Evolutionary conservation across 2,329 filamentous ascomycete species (phyloP), one percentile per base, ranked within the genome.

Genomic region (Raffaelea ambrosiae): DNA sequence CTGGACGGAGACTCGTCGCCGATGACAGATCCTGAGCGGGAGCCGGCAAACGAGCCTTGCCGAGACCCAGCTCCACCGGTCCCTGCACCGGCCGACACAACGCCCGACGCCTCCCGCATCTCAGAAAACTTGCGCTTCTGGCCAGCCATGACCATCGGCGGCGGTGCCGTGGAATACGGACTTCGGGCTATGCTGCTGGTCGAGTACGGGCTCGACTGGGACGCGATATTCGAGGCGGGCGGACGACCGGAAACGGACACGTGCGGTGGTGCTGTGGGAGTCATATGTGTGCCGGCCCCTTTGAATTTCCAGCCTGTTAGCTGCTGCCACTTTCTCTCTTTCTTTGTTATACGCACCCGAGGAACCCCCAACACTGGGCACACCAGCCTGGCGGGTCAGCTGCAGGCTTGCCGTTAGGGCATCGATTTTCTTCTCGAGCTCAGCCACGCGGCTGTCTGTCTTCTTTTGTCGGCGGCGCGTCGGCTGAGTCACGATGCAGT

Each of bases 401-500:
- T 88, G 83, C 54, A 95, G 62, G 33, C 81, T 88, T 7, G 88
- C 86, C 8, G 87, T 95, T 61, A 95, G 63, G 9, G 85, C 86
- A 69, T 95, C 88, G 54, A 95, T 91, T 70, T 94, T 94, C 72
- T 84, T 88, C 71, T 95, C 89, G 45, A 96, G 73, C 69, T 95
- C 89, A 9, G 88, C 85, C 13, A 96, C 89, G 45, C 88, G 77
- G 55, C 81, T 91, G 62, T 95, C 90, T 47, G 87, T 89, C 72
- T 95, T 95, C 72, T 91, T 95, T 69, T 91, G 87, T 40, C 89
- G 76, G 67, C 94, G 95, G 38, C 88, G 64, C 26, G 73, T 79
- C 14, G 77, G 87, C 53, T 81, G 79, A 1, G 88, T 94, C 52
- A 90, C 83, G 38, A 90, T 69, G 61, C 89, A 95, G 53, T 73